phyloP scores from a whole-genome alignment of 2,329 filamentous ascomycete species.

The Colletotrichum theobromicola region DNA sequence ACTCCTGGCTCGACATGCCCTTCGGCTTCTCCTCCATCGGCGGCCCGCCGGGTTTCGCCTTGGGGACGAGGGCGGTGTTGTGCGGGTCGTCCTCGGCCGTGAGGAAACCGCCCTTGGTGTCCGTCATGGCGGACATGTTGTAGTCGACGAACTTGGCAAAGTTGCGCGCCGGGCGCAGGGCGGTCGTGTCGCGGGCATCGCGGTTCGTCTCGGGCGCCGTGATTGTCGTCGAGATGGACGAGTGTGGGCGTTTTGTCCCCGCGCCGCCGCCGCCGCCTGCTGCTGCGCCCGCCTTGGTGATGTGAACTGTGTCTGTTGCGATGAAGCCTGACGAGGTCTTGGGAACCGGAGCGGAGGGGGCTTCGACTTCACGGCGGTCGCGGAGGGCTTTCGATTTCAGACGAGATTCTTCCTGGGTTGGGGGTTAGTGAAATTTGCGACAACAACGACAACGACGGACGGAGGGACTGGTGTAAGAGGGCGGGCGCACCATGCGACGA shows the following conservation, averaged over 20 bases:
- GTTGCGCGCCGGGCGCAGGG: conserved; percentile 79
- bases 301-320: conserved; percentile 67
- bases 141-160: conserved; percentile 97
- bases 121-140: conserved; percentile 97
- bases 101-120: conserved; percentile 95
- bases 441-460: neutral
- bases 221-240: conserved; percentile 59
- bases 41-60: conserved; percentile 38
- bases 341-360: conserved; percentile 45
- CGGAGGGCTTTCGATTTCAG: conserved; percentile 88
- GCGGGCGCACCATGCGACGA: conserved; percentile 55
- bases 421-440: conserved; percentile 18
- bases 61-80: conserved; percentile 72
- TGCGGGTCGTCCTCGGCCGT: conserved; percentile 90
- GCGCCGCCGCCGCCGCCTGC: conserved; percentile 43
- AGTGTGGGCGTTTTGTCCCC: conserved; percentile 69
- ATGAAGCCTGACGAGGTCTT: conserved; percentile 73
- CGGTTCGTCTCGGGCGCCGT: conserved; percentile 63
- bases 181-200: conserved; percentile 64
- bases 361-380: conserved; percentile 72
- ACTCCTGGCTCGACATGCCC: conserved; percentile 89
- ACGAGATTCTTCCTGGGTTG: conserved; percentile 78
- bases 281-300: conserved; percentile 44
- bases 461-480: neutral
- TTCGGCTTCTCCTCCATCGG: conserved; percentile 72